phyloP scores from a whole-genome alignment of 1,139 yeast genomes.

The Eremothecium gossypii region DNA sequence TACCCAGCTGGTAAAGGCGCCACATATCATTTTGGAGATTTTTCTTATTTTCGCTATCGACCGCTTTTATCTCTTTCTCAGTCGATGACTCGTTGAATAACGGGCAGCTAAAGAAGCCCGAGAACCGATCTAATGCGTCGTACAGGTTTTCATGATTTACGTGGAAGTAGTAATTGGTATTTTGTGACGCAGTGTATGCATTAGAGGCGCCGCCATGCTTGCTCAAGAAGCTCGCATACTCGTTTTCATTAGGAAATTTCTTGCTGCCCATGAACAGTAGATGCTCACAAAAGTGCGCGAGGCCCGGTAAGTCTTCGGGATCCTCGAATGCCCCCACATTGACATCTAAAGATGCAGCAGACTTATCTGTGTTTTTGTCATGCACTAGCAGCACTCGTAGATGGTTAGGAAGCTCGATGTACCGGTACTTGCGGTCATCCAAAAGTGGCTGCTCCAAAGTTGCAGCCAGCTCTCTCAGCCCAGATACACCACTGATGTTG shows the following conservation, averaged over 20 bases:
- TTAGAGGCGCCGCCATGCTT: constrained; percentile 61
- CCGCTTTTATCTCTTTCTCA: constrained; percentile 89
- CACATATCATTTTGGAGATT: constrained; percentile 83
- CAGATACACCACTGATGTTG: too few species aligned
- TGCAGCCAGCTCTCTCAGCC: constrained; percentile 1
- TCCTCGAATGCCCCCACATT: constrained; percentile 86
- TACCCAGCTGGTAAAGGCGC: constrained; percentile 81
- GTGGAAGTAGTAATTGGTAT: constrained; percentile 87
- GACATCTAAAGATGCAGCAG: constrained; percentile 91
- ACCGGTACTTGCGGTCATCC: constrained; percentile 70
- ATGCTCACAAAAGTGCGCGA: constrained; percentile 97
- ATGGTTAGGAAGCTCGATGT: constrained; percentile 56
- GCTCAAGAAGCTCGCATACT: constrained; percentile 67
- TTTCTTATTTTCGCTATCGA: constrained; percentile 91
- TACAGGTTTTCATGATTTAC: constrained; percentile 64
- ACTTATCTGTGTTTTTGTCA: constrained; percentile 78
- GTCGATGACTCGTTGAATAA: constrained; percentile 72
- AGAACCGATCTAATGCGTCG: constrained; percentile 86
- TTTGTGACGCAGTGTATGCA: constrained; percentile 84
- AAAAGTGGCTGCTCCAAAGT: constrained; percentile 47
- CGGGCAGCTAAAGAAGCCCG: constrained; percentile 86
- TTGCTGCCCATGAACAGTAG: constrained; percentile 92
- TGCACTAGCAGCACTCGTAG: constrained; percentile 69
- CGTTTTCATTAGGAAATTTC: constrained; percentile 87
- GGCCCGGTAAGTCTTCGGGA: constrained; percentile 63